These are phyloP conservation scores for Auxenochlorella pyrenoidosa DNA, from an alignment of 139 green algal species.

Conservation along the genomic window DNA sequence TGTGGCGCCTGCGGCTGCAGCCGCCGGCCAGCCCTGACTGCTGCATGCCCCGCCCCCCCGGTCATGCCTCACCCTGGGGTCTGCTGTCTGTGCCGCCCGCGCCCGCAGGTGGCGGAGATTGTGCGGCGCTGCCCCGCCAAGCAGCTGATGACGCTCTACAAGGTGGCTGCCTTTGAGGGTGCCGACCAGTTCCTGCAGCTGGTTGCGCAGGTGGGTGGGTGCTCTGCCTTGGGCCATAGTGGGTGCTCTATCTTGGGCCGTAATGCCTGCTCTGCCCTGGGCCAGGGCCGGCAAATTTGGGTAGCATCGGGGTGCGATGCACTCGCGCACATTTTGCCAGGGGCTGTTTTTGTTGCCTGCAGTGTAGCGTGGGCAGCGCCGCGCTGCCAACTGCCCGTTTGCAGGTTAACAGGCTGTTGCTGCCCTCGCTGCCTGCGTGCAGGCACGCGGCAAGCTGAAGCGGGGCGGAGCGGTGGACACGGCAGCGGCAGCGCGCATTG, in stretches of 20 bases:
- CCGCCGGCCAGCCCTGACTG: too few species aligned
- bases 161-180: constrained; percentile 69
- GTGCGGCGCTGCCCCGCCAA: constrained; percentile 83
- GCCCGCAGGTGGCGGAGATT: constrained; percentile 83
- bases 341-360: background rate
- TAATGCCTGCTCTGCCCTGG: too few species aligned
- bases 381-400: background rate
- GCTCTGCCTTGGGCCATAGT: too few species aligned
- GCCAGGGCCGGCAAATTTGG: too few species aligned
- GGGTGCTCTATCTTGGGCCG: too few species aligned
- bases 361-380: too few species aligned
- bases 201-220: constrained; percentile 61
- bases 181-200: constrained; percentile 84
- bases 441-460: constrained; percentile 85
- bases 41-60: background rate
- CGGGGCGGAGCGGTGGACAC: constrained; percentile 61
- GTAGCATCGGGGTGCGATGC: background rate
- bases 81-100: background rate
- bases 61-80: background rate
- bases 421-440: background rate
- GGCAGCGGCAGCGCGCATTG: constrained; percentile 63
- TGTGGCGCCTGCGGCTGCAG: too few species aligned
- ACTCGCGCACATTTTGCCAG: background rate
- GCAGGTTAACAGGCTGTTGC: too few species aligned
- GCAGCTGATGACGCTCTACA: constrained; percentile 93